Base-by-base conservation (phyloP, 768 basidiomycete species). In the Boletellus sp. region DNA sequence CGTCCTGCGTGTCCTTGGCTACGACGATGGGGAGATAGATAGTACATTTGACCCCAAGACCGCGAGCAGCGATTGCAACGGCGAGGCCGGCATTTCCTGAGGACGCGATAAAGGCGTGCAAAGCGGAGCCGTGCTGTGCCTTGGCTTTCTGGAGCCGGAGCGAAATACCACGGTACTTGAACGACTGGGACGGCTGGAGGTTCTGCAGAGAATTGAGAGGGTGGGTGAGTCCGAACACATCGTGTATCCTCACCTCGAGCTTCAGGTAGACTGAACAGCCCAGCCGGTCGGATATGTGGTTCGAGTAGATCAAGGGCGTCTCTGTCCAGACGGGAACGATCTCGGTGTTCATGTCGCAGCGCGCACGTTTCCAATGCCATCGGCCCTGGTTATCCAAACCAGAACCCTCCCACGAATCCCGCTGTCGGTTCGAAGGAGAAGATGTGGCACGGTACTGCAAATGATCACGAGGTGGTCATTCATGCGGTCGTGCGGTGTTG, bases 41-140 rank as follows among this genome's bases (percentile, higher is more conserved):
- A 6, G 80, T 85, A 62, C 87, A 89, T 59, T 63, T 71, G 37
- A 87, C 69, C 6, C 69, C 67, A 20, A 88, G 72, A 17, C 60
- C 68, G 24, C 75, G 70, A 9, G 87, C 79, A 19, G 81, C 83
- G 53, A 78, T 77, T 15, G 87, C 87, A 0, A 79, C 78, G 12
- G 86, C 88, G 13, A 88, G 70, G 1, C 82, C 87, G n/a, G 85
- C 89, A 60, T 90, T 90, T n/a, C 88, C 88, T 5, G 84, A 78
- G 0, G 88, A 90, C 0, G 88, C 86, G 44, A 83, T 79, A 37
- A 89, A 70, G 37, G 83, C 70, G 63, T 87, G 88, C 6, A 82
- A 71, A 24, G 64, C 60, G 12, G 74, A 62, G 0, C 88, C 87
- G 45, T 78, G 72, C 17, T 62, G 67, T 50, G 74, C 70, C 46